Evolutionary conservation across 371 early-diverging fungal genomes (phyloP).

Genomic region (Mucor velutinosus): DNA sequence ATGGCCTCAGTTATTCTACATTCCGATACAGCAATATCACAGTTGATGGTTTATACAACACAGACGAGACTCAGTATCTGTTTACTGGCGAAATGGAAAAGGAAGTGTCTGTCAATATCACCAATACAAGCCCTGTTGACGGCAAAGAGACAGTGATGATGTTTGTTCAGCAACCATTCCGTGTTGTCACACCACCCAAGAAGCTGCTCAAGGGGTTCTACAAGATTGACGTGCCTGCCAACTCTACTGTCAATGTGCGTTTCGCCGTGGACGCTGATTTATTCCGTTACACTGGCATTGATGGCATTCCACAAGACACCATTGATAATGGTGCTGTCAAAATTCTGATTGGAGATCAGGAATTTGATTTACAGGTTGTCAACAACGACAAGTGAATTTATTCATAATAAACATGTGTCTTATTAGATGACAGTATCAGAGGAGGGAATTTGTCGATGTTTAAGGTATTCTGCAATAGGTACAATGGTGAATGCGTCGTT

Average conservation of each 20-base stretch:
- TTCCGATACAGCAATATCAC: constrained; percentile 51
- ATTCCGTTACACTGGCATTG: constrained; percentile 40
- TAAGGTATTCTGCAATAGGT: constrained; percentile 3
- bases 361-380: constrained; percentile 24
- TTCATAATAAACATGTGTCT: background rate
- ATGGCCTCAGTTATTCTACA: constrained; percentile 62
- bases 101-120: constrained; percentile 44
- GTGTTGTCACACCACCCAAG: constrained; percentile 39
- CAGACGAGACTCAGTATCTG: constrained; percentile 3
- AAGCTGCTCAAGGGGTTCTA: constrained; percentile 55
- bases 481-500: background rate
- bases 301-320: constrained; percentile 24
- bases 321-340: constrained; percentile 34
- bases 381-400: background rate
- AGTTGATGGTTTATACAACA: background rate
- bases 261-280: constrained; percentile 44
- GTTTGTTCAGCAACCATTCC: constrained; percentile 62
- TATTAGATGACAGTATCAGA: too few species aligned
- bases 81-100: constrained; percentile 15
- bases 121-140: constrained; percentile 50
- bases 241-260: constrained; percentile 41
- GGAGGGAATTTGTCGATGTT: background rate
- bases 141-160: constrained; percentile 65
- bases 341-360: constrained; percentile 29
- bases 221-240: constrained; percentile 49